Conservation (phyloP, 2,329 filamentous ascomycete genomes). For the Fusarium sp. region DNA sequence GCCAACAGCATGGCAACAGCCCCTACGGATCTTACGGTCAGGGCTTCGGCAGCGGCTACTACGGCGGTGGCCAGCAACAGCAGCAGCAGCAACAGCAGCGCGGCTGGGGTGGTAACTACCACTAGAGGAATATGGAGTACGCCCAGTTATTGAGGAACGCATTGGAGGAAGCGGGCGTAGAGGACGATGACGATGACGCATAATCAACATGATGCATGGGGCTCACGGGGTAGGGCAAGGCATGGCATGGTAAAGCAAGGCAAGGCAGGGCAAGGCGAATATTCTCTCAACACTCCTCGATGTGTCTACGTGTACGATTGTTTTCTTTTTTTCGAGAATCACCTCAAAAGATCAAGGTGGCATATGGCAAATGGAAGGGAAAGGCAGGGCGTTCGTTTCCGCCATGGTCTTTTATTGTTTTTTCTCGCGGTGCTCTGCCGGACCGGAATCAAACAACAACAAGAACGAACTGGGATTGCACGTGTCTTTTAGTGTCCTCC, state of each 20-base stretch:
- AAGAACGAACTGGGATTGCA: conserved; percentile 34
- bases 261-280: conserved; percentile 34
- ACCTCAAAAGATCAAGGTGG: conserved; percentile 49
- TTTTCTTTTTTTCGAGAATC: conserved; percentile 50
- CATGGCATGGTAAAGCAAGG: neutral
- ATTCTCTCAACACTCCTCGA: conserved; percentile 43
- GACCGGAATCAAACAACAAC: conserved; percentile 29
- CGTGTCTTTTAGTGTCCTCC: conserved; percentile 36
- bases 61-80: conserved; percentile 52
- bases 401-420: conserved; percentile 40
- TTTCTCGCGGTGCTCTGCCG: conserved; percentile 34
- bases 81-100: conserved; percentile 59
- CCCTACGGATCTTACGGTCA: conserved; percentile 67
- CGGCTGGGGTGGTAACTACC: conserved; percentile 72
- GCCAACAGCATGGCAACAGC: conserved; percentile 64
- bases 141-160: conserved; percentile 21
- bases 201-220: conserved; percentile 48
- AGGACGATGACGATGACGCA: conserved; percentile 45
- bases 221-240: conserved; percentile 28
- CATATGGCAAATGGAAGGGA: conserved; percentile 37
- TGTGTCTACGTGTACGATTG: conserved; percentile 54
- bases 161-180: conserved; percentile 41
- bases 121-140: conserved; percentile 51
- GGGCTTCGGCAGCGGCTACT: conserved; percentile 62
- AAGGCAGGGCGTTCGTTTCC: conserved; percentile 36